A percentile compares a stretch with the other conserved stretches of the same genome.
Conservation (phyloP, 148 eudicot genomes). For the Limonium bicolor region DNA sequence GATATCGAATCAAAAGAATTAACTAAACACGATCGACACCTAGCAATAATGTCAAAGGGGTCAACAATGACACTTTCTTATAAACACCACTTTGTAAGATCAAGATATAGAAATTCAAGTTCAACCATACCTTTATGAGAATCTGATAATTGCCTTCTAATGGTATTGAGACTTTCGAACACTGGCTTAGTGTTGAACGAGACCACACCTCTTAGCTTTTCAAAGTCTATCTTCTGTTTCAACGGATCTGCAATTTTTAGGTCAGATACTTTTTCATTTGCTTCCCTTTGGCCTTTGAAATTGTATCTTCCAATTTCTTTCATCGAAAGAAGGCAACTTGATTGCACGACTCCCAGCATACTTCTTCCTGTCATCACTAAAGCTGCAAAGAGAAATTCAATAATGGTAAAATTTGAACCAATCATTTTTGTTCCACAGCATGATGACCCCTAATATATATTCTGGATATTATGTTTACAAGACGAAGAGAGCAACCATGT, state of each 20-base stretch:
- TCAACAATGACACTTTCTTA: too few species aligned
- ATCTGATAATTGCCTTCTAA: slow-evolving; percentile 12
- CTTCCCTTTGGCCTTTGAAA: slow-evolving; percentile 22
- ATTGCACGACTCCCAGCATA: slow-evolving; percentile 30
- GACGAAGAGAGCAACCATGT: neutral
- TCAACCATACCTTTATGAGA: slow-evolving; percentile 25
- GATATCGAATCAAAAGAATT: too few species aligned
- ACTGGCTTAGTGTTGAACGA: slow-evolving; percentile 22
- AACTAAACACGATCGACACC: too few species aligned
- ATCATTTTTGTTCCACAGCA: neutral
- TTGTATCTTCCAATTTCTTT: slow-evolving; percentile 16
- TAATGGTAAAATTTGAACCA: neutral
- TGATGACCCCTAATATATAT: neutral
- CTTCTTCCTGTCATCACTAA: slow-evolving; percentile 28
- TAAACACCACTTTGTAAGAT: too few species aligned
- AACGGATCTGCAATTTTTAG: slow-evolving; percentile 16
- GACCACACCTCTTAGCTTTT: slow-evolving; percentile 16
- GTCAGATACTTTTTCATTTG: slow-evolving; percentile 22
- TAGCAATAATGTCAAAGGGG: too few species aligned
- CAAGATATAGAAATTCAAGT: too few species aligned
- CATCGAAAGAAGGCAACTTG: slow-evolving; percentile 19
- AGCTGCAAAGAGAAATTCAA: slow-evolving; percentile 17
- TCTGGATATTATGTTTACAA: neutral
- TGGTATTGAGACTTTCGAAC: slow-evolving; percentile 18
- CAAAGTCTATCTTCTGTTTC: slow-evolving; percentile 19